A percentile compares a stretch with the other conserved stretches of the same genome.
phyloP scores from a whole-genome alignment of 148 eudicot species.

The Fagopyrum esculentum region DNA sequence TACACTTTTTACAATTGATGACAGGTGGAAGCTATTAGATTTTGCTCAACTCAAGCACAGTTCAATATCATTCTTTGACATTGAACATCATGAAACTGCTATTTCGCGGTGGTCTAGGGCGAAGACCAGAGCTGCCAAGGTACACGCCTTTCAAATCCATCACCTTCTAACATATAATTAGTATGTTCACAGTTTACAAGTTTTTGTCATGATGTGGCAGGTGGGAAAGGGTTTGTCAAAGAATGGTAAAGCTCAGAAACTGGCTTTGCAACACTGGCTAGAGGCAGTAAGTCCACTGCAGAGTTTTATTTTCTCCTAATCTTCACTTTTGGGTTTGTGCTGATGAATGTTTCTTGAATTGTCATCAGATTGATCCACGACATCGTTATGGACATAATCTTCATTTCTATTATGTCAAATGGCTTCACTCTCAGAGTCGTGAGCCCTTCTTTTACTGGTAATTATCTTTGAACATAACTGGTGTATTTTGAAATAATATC shows the following conservation, averaged over 20 bases:
- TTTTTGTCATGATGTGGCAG: slow-evolving; percentile 21
- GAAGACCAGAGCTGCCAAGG: slow-evolving; percentile 62
- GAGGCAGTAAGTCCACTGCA: slow-evolving; percentile 48
- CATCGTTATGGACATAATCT: slow-evolving; percentile 41
- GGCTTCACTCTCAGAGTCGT: slow-evolving; percentile 32
- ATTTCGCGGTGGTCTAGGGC: slow-evolving; percentile 66
- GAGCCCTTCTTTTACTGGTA: slow-evolving; percentile 64
- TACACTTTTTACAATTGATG: neutral
- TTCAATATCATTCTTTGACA: slow-evolving; percentile 58
- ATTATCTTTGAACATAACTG: neutral
- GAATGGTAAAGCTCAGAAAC: slow-evolving; percentile 49
- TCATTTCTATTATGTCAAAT: slow-evolving; percentile 29
- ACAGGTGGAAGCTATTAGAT: slow-evolving; percentile 63
- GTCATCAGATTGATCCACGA: slow-evolving; percentile 32
- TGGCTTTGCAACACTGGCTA: slow-evolving; percentile 75
- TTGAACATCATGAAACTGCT: slow-evolving; percentile 52
- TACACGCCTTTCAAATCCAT: slow-evolving; percentile 1
- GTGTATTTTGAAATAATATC: neutral
- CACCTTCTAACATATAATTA: neutral
- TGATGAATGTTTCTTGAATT: neutral
- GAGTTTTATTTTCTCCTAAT: neutral
- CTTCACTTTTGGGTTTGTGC: neutral
- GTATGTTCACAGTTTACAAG: neutral
- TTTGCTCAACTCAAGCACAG: slow-evolving; percentile 57
- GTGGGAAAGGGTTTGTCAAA: slow-evolving; percentile 66